A percentile compares a stretch with the other conserved stretches of the same genome.
Conservation (phyloP, 2,329 filamentous ascomycete species). For the Cercospora zeina region DNA sequence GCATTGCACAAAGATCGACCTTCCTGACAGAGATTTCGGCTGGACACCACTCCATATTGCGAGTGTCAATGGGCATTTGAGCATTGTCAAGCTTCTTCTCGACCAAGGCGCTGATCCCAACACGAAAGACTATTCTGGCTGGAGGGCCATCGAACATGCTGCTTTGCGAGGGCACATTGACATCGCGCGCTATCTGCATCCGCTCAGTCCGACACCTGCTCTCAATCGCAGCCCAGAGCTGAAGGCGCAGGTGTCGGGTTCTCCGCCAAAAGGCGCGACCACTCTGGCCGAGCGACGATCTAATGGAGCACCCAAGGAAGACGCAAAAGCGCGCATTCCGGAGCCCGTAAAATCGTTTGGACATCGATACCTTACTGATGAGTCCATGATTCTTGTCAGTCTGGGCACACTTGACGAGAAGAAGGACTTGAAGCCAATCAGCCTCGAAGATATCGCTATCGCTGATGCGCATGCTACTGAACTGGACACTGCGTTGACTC, state of each 20-base stretch:
- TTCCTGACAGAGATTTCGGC: conserved; percentile 78
- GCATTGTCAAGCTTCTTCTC: conserved; percentile 74
- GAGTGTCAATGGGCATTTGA: conserved; percentile 80
- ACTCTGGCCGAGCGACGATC: conserved; percentile 56
- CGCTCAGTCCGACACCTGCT: conserved; percentile 51
- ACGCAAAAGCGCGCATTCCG: conserved; percentile 46
- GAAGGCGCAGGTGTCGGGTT: conserved; percentile 30
- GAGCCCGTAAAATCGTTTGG: conserved; percentile 94
- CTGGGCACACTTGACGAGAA: conserved; percentile 94
- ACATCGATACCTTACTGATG: conserved; percentile 86
- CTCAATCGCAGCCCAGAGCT: conserved; percentile 36
- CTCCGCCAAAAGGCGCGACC: conserved; percentile 42
- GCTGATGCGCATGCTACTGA: conserved; percentile 87
- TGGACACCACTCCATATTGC: conserved; percentile 97
- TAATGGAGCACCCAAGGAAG: conserved; percentile 44
- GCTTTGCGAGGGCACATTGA: conserved; percentile 82
- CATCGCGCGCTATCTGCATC: conserved; percentile 69
- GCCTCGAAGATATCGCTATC: conserved; percentile 82
- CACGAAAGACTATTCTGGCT: conserved; percentile 79
- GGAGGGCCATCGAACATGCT: conserved; percentile 92
- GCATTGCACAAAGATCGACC: conserved; percentile 73
- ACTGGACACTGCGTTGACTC: conserved; percentile 87
- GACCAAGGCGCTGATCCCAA: conserved; percentile 74
- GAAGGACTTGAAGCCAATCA: conserved; percentile 72
- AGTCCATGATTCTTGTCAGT: conserved; percentile 88